These are phyloP conservation scores for Bipolaris victoriae DNA, from an alignment of 2,329 filamentous ascomycete species.

Conservation along the genomic window DNA sequence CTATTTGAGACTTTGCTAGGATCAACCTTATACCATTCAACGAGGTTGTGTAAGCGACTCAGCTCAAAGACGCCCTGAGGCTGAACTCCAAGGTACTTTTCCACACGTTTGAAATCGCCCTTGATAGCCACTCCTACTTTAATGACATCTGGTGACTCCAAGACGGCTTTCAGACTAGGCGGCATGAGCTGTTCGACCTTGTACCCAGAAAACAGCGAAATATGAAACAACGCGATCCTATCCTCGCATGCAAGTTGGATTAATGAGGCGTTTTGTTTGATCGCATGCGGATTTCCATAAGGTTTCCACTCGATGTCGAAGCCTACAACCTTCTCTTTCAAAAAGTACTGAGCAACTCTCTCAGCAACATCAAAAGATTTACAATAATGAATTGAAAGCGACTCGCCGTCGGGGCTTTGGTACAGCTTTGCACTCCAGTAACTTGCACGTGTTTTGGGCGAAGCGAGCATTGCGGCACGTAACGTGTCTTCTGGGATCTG, in stretches of 20 bases:
- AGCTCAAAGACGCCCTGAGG: conserved; percentile 77
- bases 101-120: conserved; percentile 69
- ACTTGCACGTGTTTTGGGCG: conserved; percentile 36
- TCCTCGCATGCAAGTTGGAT: conserved; percentile 82
- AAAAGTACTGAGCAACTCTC: conserved; percentile 70
- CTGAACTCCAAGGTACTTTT: conserved; percentile 64
- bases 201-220: conserved; percentile 59
- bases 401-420: conserved; percentile 59
- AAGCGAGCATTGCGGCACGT: conserved; percentile 38
- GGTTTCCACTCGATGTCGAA: conserved; percentile 88
- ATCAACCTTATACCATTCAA: conserved; percentile 61
- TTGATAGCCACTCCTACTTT: conserved; percentile 79
- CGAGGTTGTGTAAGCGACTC: conserved; percentile 81
- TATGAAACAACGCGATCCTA: conserved; percentile 80
- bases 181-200: conserved; percentile 64
- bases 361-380: conserved; percentile 70
- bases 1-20: conserved; percentile 58
- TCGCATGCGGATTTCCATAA: conserved; percentile 51
- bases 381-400: conserved; percentile 79
- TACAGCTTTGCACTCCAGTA: conserved; percentile 76
- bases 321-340: conserved; percentile 73
- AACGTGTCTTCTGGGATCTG: conserved; percentile 42
- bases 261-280: conserved; percentile 81
- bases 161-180: conserved; percentile 71
- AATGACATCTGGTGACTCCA: conserved; percentile 71